phyloP scores from a whole-genome alignment of 371 early-diverging fungal species.

The Quaeritorhiza haematococci region DNA sequence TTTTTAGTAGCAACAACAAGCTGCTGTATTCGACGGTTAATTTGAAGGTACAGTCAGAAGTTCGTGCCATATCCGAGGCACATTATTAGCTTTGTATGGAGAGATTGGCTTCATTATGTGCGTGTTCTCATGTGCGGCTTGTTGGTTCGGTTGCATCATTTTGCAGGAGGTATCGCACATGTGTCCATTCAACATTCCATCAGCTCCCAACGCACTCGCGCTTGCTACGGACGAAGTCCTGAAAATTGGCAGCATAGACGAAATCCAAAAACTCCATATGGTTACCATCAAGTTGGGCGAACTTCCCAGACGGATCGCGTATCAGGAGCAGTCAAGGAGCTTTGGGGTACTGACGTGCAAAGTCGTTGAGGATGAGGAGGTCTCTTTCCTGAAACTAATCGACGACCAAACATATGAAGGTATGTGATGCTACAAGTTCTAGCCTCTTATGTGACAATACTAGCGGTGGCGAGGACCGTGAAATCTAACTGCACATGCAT shows the following conservation, averaged over 20 bases:
- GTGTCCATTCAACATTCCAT: constrained; percentile 52
- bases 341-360: constrained; percentile 55
- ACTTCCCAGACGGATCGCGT: constrained; percentile 65
- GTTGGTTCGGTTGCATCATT: background rate
- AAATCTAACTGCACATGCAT: background rate
- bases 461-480: background rate
- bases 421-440: constrained; percentile 24
- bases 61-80: background rate
- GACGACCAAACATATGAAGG: constrained; percentile 73
- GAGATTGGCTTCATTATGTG: too few species aligned
- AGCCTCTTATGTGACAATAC: background rate
- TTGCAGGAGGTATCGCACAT: constrained; percentile 51
- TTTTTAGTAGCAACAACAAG: constrained; percentile 54
- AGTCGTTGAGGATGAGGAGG: constrained; percentile 30
- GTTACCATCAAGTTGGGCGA: constrained; percentile 60
- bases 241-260: constrained; percentile 69
- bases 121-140: too few species aligned
- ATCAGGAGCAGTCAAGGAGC: constrained; percentile 46
- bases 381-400: constrained; percentile 49
- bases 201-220: constrained; percentile 58
- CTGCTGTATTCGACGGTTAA: constrained; percentile 77
- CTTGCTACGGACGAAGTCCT: constrained; percentile 57
- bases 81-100: constrained; percentile 1
- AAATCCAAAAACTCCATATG: constrained; percentile 77
- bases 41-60: constrained; percentile 44